Evolutionary conservation across 768 basidiomycete genomes (phyloP), one percentile per base, ranked within the genome.

Genomic region (Dioszegia crocea): DNA sequence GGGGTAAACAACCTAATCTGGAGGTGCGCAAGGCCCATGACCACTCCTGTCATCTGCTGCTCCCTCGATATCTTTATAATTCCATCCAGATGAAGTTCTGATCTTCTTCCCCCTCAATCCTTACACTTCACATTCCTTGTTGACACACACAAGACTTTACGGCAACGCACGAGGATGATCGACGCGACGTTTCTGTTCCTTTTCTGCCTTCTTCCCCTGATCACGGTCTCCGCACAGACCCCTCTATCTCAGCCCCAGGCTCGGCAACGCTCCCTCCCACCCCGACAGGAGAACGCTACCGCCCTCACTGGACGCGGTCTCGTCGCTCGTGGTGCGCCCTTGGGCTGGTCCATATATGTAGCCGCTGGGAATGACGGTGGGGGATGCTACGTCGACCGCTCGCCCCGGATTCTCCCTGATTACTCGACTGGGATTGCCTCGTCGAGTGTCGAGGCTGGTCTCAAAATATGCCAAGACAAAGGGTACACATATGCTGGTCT

Each of bases 361-460:
- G 51, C 51, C 4, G 24, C 14, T 23, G 51, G 51, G 6, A 53
- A 53, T 40, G 51, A 53, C 24, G 51, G 51, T 16, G 36, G 38
- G 19, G 51, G 23, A 24, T 53, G 51, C 26, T 53, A 53, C 23
- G 39, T 27, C 17, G 51, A 53, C 23, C 12, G 51, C 16, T 16
- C 8, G 10, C 51, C 36, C 6, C 19, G 51, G 3, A 40, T 41
- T 16, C 38, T 53, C 2, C 51, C 51, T 9, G 51, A 53, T 9
- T 40, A 12, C 14, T 16, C 6, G 4, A 26, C 38, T 5, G 5
- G 5, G 3, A 26, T 39, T 12, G 12, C 5, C 10, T 24, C 11
- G 12, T 40, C 38, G 3, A 53, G 38, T 19, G 24, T 53, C 24
- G 51, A 53, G 36, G 26, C 17, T 12, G 51, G 36, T n/a, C 14